Percentiles rank a stretch among this genome's conserved stretches.
phyloP scores from a whole-genome alignment of 2,329 filamentous ascomycete genomes.

The Podosphaera xanthii region DNA sequence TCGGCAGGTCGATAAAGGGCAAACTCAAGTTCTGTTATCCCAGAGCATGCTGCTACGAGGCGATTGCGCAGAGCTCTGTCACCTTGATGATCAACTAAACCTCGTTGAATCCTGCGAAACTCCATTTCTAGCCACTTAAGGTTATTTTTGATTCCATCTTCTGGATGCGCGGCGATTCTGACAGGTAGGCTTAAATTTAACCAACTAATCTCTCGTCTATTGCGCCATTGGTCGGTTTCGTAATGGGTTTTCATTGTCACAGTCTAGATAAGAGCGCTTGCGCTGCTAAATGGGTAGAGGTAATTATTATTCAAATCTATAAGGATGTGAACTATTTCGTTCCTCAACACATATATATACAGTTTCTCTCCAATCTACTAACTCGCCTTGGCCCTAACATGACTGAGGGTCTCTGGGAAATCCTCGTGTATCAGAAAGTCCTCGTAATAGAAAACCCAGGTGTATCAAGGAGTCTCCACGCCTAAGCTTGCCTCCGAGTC shows the following conservation, averaged over 20 bases:
- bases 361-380: too few species aligned
- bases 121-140: background rate
- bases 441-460: too few species aligned
- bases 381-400: too few species aligned
- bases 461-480: too few species aligned
- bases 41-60: background rate
- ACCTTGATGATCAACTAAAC: background rate
- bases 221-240: background rate
- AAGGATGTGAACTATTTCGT: too few species aligned
- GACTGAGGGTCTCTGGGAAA: too few species aligned
- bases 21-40: background rate
- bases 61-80: background rate
- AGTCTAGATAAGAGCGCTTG: too few species aligned
- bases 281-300: too few species aligned
- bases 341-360: too few species aligned
- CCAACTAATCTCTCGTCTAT: background rate
- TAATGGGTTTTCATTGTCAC: background rate
- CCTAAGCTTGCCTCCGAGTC: too few species aligned
- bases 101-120: background rate
- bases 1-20: background rate
- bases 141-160: background rate
- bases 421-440: too few species aligned
- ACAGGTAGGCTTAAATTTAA: background rate
- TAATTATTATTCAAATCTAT: too few species aligned
- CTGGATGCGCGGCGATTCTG: background rate